phyloP scores from a whole-genome alignment of 2,329 filamentous ascomycete species.

The Trichoderma sp. region DNA sequence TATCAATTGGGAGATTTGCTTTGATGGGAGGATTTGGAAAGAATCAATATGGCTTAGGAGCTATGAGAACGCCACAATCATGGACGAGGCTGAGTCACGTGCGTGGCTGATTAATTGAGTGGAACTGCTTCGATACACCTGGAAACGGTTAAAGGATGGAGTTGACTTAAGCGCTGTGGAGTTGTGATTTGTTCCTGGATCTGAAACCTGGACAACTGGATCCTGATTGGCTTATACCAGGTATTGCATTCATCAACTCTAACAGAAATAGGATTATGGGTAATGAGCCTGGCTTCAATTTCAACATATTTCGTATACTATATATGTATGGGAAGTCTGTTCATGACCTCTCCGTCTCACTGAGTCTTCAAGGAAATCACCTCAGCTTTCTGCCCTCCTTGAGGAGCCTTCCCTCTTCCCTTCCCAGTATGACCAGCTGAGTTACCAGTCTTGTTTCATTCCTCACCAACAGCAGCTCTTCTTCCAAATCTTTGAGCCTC shows the following conservation, averaged over 20 bases:
- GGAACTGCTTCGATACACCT: neutral
- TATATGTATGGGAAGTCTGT: no score
- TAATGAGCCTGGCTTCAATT: no score
- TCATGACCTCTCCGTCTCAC: no score
- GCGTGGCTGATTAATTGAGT: slow-evolving; percentile 30
- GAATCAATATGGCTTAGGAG: slow-evolving; percentile 21
- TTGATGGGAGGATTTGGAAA: slow-evolving; percentile 14
- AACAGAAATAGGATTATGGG: no score
- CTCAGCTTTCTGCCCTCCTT: no score
- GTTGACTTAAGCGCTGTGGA: neutral
- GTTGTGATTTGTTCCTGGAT: neutral
- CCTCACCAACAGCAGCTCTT: neutral
- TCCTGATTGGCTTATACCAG: neutral
- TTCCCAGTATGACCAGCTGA: neutral
- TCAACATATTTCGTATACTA: no score
- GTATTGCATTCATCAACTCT: neutral
- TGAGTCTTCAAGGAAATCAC: no score
- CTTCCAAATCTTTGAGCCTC: neutral
- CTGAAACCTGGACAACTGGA: no score
- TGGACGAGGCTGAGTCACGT: slow-evolving; percentile 32
- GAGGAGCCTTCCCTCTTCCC: no score
- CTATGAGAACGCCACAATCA: slow-evolving; percentile 27
- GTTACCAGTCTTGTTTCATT: neutral
- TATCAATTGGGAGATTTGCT: neutral
- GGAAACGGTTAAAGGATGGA: neutral